phyloP scores from a whole-genome alignment of 2,329 filamentous ascomycete species.

The Whalleya microplaca region DNA sequence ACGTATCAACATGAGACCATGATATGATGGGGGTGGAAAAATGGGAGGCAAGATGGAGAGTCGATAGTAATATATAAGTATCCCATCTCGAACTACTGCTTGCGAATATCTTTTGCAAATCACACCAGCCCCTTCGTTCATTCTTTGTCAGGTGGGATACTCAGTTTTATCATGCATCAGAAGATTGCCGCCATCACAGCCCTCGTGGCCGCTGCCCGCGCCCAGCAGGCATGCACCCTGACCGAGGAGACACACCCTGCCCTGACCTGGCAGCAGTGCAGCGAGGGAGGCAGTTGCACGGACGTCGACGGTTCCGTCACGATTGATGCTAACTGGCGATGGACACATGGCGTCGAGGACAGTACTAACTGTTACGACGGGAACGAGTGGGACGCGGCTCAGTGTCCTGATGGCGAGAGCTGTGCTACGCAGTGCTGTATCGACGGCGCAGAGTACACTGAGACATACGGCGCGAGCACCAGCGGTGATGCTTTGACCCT shows the following conservation, averaged over 20 bases:
- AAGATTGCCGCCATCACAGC: slow-evolving; percentile 32
- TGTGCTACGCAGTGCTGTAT: slow-evolving; percentile 47
- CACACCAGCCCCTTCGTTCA: no score
- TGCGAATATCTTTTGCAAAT: no score
- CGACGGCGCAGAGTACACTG: slow-evolving; percentile 47
- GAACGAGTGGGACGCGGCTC: slow-evolving; percentile 39
- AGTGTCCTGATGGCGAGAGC: slow-evolving; percentile 40
- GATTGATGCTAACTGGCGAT: slow-evolving; percentile 56
- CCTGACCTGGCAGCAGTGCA: slow-evolving; percentile 50
- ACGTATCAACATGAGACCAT: no score
- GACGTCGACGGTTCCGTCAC: slow-evolving; percentile 47
- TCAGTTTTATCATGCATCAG: slow-evolving; percentile 7
- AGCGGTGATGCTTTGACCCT: slow-evolving; percentile 48
- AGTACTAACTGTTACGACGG: slow-evolving; percentile 52
- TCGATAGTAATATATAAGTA: no score
- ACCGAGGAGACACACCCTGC: slow-evolving; percentile 46
- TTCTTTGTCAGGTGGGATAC: no score
- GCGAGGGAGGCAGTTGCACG: slow-evolving; percentile 44
- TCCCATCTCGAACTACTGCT: no score
- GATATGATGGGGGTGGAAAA: no score
- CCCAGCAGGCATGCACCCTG: slow-evolving; percentile 45
- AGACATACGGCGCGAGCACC: slow-evolving; percentile 50
- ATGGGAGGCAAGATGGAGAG: no score
- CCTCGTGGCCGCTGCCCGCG: slow-evolving; percentile 41
- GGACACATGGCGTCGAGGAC: slow-evolving; percentile 46